Conservation (phyloP, 805 yeast species). For the Metschnikowia kofuensis region DNA sequence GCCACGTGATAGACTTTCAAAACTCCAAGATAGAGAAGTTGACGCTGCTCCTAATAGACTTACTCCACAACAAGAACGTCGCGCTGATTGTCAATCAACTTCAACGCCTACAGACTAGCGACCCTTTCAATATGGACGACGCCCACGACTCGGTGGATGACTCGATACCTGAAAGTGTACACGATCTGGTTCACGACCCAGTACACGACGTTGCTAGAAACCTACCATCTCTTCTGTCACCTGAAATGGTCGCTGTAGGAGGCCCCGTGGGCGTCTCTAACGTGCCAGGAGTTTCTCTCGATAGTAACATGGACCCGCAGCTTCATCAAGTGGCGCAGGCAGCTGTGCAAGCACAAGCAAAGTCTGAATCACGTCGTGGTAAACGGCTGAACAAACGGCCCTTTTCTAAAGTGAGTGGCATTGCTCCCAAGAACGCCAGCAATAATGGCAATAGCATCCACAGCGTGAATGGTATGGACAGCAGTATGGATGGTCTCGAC, state of each 20-base stretch:
- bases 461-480: slow-evolving; percentile 1
- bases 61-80: slow-evolving; percentile 28
- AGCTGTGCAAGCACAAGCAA: slow-evolving; percentile 32
- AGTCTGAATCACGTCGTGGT: slow-evolving; percentile 6
- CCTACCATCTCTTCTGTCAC: slow-evolving; percentile 10
- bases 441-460: slow-evolving; percentile 2
- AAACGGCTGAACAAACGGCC: slow-evolving; percentile 11
- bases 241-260: slow-evolving; percentile 11
- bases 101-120: slow-evolving; percentile 25
- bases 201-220: slow-evolving; percentile 12
- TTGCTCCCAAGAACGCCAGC: background rate
- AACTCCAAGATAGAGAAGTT: slow-evolving; percentile 38
- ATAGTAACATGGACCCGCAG: slow-evolving; percentile 41
- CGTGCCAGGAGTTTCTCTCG: slow-evolving; percentile 17
- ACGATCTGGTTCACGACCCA: slow-evolving; percentile 3
- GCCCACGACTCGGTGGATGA: slow-evolving; percentile 16
- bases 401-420: slow-evolving; percentile 3
- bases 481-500: background rate
- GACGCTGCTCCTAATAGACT: slow-evolving; percentile 30
- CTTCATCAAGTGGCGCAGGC: slow-evolving; percentile 40
- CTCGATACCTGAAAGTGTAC: slow-evolving; percentile 14
- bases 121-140: slow-evolving; percentile 16
- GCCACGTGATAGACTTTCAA: slow-evolving; percentile 38
- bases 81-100: slow-evolving; percentile 26
- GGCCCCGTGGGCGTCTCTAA: slow-evolving; percentile 8